Conservation (phyloP, 345 rosid genomes). For the Alliaria petiolata region DNA sequence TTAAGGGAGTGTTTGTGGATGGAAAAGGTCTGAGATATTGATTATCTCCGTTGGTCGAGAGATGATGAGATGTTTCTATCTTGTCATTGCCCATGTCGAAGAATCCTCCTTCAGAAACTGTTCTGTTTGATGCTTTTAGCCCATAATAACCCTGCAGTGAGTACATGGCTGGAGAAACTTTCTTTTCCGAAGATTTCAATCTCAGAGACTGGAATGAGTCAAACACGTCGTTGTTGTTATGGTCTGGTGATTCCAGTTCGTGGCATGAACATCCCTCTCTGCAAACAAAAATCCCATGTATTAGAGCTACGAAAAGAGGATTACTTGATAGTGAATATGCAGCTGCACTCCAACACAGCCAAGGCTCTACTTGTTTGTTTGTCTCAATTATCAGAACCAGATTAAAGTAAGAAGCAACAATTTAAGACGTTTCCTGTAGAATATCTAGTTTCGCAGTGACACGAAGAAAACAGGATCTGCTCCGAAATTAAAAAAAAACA, state of each 20-base stretch:
- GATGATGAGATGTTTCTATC: constrained; percentile 30
- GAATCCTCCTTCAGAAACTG: constrained; percentile 33
- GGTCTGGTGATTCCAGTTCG: constrained; percentile 27
- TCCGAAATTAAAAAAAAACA: no score
- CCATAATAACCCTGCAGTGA: constrained; percentile 76
- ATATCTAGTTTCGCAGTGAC: no score
- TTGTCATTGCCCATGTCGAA: constrained; percentile 40
- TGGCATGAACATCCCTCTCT: constrained; percentile 41
- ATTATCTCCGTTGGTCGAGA: constrained; percentile 26
- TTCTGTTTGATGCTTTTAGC: constrained; percentile 45
- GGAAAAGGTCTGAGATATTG: constrained; percentile 35
- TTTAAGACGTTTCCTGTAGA: neutral
- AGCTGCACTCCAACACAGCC: constrained; percentile 1
- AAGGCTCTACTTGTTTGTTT: neutral
- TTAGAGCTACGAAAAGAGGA: neutral
- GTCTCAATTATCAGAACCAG: neutral
- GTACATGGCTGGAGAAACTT: constrained; percentile 66
- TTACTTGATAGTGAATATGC: neutral
- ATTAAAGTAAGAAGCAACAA: neutral
- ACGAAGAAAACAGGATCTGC: no score
- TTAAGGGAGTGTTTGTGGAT: constrained; percentile 34
- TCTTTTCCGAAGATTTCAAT: constrained; percentile 39
- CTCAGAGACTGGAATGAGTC: constrained; percentile 67
- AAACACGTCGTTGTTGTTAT: constrained; percentile 28
- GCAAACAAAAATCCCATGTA: constrained; percentile 31